Percentiles rank a stretch among this genome's conserved stretches.
Conservation (phyloP, 2,329 filamentous ascomycete species). For the Aspergillus uvarum region DNA sequence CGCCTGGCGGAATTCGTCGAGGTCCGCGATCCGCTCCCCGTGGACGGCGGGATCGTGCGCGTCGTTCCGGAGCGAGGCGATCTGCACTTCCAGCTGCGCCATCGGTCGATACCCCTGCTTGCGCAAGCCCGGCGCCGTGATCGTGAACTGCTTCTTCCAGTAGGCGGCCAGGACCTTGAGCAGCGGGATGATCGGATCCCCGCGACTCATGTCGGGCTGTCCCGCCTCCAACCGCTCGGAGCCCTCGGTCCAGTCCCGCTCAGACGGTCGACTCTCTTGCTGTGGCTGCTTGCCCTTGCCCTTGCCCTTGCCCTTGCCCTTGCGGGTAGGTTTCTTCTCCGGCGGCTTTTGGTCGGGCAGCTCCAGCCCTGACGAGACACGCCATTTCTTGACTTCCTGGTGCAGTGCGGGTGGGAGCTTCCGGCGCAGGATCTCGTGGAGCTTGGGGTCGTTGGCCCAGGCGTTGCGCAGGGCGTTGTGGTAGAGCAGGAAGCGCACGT, state of each 20-base stretch:
- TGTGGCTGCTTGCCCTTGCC: slow-evolving; percentile 22
- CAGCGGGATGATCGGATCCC: slow-evolving; percentile 76
- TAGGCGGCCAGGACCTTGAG: slow-evolving; percentile 75
- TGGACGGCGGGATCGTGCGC: slow-evolving; percentile 63
- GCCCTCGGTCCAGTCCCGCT: slow-evolving; percentile 69
- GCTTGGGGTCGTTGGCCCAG: slow-evolving; percentile 75
- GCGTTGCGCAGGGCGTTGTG: slow-evolving; percentile 84
- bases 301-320: slow-evolving; percentile 37
- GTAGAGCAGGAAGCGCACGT: slow-evolving; percentile 83
- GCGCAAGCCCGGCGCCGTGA: slow-evolving; percentile 76
- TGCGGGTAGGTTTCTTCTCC: slow-evolving; percentile 36
- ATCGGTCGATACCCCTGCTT: slow-evolving; percentile 86
- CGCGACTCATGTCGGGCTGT: slow-evolving; percentile 72
- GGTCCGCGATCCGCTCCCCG: slow-evolving; percentile 70
- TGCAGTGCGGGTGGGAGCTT: slow-evolving; percentile 67
- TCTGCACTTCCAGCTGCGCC: slow-evolving; percentile 70
- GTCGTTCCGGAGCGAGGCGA: slow-evolving; percentile 66
- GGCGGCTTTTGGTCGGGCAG: slow-evolving; percentile 41
- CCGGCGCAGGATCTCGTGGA: slow-evolving; percentile 74
- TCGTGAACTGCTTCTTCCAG: slow-evolving; percentile 81
- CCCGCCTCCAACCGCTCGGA: slow-evolving; percentile 70
- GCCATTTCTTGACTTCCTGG: slow-evolving; percentile 73
- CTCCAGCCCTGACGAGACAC: slow-evolving; percentile 64
- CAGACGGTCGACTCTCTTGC: slow-evolving; percentile 35
- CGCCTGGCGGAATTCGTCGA: slow-evolving; percentile 66